Conservation (phyloP, 2,329 filamentous ascomycete genomes). For the Aspergillus clavatus region DNA sequence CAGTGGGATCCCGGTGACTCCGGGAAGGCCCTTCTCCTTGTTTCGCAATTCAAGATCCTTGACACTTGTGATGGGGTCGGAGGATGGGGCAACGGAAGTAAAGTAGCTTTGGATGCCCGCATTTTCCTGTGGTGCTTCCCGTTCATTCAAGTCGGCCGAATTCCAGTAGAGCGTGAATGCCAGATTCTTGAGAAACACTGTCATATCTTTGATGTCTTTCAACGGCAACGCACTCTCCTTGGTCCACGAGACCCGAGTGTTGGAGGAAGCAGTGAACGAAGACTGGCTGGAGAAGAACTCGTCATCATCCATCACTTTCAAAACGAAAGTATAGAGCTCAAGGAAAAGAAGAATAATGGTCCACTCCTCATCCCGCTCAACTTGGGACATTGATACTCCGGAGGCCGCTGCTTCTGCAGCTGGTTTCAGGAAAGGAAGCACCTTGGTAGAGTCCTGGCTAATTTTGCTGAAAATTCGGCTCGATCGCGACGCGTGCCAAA, state of each 20-base stretch:
- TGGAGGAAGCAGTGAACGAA: conserved; percentile 39
- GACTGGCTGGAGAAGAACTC: conserved; percentile 72
- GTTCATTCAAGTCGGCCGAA: conserved; percentile 58
- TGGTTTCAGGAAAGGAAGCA: conserved; percentile 53
- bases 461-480: conserved; percentile 57
- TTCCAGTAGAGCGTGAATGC: conserved; percentile 87
- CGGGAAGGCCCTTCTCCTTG: conserved; percentile 50
- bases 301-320: conserved; percentile 92
- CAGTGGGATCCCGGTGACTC: conserved; percentile 67
- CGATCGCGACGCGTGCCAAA: conserved; percentile 66
- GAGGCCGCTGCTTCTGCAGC: conserved; percentile 39
- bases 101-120: conserved; percentile 47
- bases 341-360: conserved; percentile 83
- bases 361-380: conserved; percentile 67
- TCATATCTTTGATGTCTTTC: conserved; percentile 66
- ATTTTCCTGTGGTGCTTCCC: conserved; percentile 34
- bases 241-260: conserved; percentile 52
- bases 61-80: conserved; percentile 22
- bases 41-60: conserved; percentile 36
- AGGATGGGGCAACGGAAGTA: conserved; percentile 20
- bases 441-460: conserved; percentile 52
- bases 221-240: conserved; percentile 65
- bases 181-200: conserved; percentile 82
- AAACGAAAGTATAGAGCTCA: conserved; percentile 87
- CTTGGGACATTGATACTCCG: conserved; percentile 22